These are phyloP conservation scores for Plantago lanceolata DNA, from an alignment of 305 asterid genomes.

Conservation along the genomic window DNA sequence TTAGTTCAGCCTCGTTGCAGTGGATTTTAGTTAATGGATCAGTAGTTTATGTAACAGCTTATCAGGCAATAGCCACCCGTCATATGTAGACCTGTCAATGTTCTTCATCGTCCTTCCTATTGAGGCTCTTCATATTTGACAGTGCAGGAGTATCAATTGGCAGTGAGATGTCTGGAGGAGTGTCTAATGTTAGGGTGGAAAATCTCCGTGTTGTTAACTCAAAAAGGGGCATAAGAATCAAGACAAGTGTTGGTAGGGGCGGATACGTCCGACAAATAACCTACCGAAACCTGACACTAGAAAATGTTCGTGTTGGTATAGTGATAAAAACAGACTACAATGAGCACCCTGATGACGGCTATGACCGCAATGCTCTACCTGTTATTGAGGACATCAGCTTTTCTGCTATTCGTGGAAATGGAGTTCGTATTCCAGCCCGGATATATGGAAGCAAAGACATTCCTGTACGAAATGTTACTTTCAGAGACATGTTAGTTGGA, in stretches of 20 bases:
- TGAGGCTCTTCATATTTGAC: conserved; percentile 32
- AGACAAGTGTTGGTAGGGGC: conserved; percentile 84
- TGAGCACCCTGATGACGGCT: conserved; percentile 81
- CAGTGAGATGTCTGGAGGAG: conserved; percentile 98
- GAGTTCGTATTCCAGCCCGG: conserved; percentile 83
- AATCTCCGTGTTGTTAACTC: conserved; percentile 83
- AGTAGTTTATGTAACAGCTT: background rate
- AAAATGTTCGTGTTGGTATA: conserved; percentile 83
- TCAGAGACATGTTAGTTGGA: conserved; percentile 70
- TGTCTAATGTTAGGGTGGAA: conserved; percentile 60
- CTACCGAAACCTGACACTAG: conserved; percentile 65
- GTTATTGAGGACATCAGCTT: conserved; percentile 58
- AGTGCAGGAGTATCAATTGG: conserved; percentile 96
- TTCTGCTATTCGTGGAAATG: conserved; percentile 61
- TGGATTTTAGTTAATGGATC: background rate
- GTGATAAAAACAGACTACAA: conserved; percentile 85
- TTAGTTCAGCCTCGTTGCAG: conserved; percentile 1
- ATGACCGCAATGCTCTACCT: conserved; percentile 76
- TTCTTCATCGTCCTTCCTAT: conserved; percentile 5
- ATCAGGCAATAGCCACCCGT: background rate
- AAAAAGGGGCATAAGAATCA: conserved; percentile 77
- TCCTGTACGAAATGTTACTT: conserved; percentile 61
- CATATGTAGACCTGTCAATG: background rate
- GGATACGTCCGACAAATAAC: conserved; percentile 61
- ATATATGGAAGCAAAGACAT: conserved; percentile 69